Percentiles rank a stretch among this genome's conserved stretches.
Conservation (phyloP, 306 rosid species). For the Urtica urens region DNA sequence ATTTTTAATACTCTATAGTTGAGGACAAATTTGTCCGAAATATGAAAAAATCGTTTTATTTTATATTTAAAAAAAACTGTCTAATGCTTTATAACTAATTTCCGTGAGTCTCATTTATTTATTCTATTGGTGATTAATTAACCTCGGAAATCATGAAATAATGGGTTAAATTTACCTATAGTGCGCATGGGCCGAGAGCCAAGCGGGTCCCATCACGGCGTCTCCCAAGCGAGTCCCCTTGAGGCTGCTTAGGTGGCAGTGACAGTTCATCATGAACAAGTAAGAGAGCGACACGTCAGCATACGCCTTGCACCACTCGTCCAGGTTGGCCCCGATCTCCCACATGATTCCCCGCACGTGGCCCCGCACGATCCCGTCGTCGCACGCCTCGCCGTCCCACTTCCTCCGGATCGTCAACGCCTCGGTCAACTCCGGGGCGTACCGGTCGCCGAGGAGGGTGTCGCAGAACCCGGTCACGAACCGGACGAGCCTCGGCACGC, state of each 20-base stretch:
- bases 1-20: no score
- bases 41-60: no score
- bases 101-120: no score
- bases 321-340: constrained; percentile 61
- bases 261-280: constrained; percentile 89
- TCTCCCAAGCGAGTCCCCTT: constrained; percentile 57
- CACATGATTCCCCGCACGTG: constrained; percentile 39
- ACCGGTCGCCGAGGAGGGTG: constrained; percentile 42
- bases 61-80: no score
- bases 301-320: constrained; percentile 68
- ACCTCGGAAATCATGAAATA: no score
- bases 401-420: constrained; percentile 50
- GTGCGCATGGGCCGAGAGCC: constrained; percentile 71
- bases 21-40: no score
- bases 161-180: no score
- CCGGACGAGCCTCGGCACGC: constrained; percentile 60
- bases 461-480: constrained; percentile 61
- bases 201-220: constrained; percentile 71
- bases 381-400: constrained; percentile 44
- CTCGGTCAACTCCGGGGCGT: constrained; percentile 46
- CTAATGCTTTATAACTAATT: no score
- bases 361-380: constrained; percentile 29
- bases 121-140: no score
- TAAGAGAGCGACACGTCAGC: constrained; percentile 52
- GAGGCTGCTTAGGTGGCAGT: constrained; percentile 57